A percentile compares a stretch with the other conserved stretches of the same genome.
Conservation (phyloP, 441 rosid species). For the Erodium moschatum region DNA sequence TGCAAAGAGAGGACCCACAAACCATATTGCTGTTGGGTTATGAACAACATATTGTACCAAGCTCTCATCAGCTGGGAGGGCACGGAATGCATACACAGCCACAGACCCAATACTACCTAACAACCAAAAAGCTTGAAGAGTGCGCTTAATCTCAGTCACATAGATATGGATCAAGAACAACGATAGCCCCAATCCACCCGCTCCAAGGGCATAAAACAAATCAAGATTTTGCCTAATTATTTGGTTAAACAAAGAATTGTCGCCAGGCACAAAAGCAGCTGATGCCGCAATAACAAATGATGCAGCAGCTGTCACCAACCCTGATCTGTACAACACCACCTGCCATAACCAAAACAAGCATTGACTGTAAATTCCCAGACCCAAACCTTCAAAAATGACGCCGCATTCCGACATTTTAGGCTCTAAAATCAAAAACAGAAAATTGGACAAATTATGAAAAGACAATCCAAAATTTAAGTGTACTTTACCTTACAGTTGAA, state of each 20-base stretch:
- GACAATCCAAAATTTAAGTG: background rate
- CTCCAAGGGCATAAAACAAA: constrained; percentile 53
- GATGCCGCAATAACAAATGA: constrained; percentile 71
- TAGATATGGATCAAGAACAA: constrained; percentile 74
- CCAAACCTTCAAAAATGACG: background rate
- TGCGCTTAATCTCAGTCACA: constrained; percentile 80
- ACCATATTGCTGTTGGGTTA: constrained; percentile 68
- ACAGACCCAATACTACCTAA: constrained; percentile 69
- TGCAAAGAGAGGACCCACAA: constrained; percentile 87
- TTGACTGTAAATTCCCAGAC: constrained; percentile 1
- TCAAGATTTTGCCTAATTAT: constrained; percentile 54
- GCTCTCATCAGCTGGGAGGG: constrained; percentile 55
- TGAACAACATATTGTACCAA: constrained; percentile 54
- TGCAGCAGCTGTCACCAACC: constrained; percentile 71
- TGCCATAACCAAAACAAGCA: constrained; percentile 23
- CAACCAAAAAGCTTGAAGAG: constrained; percentile 91
- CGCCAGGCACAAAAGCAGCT: constrained; percentile 50
- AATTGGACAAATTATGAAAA: background rate
- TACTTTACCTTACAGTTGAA: background rate
- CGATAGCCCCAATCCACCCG: constrained; percentile 70
- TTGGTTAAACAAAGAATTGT: constrained; percentile 34
- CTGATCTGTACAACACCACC: constrained; percentile 79
- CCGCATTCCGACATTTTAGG: background rate
- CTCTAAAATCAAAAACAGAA: background rate
- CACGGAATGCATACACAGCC: constrained; percentile 46